Base-by-base conservation (phyloP, 1,284 basidiomycete genomes). In the Pisolithus thermaeus region DNA sequence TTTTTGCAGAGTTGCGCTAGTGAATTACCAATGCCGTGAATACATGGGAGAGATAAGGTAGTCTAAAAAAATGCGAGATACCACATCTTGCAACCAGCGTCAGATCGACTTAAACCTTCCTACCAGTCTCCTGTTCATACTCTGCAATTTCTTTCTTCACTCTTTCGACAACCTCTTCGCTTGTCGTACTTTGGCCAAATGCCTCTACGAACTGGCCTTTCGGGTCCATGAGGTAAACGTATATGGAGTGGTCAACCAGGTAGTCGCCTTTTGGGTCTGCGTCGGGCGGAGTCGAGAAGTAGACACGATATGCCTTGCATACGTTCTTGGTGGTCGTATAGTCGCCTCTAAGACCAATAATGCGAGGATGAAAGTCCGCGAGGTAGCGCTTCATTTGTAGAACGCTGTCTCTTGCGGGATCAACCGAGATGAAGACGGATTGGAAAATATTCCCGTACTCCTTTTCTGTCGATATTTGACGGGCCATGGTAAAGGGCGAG, bases 221-320 rank as follows among this genome's bases (percentile, higher is more conserved):
- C 1, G 97, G 96, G 65, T 98, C 94, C 94, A 99, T 97, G 35
- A 99, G 80, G 71, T 99, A 99, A 66, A 99, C 92, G 69, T 95
- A 98, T 67, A 97, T 97, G 48, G 87, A 87, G 71, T 97, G 94
- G 70, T 97, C 94, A 30, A 99, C 96, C 48, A 99, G 81, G 68
- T 99, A 99, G 74, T 99, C 96, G 47, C 83, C 84, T 18, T 76
- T 81, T 0, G 95, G 83, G 62, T 90, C 83, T 6, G 95, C 92
- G 61, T 90, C 76, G 3, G 93, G 93, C 3, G 96, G 97, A 5
- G 96, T 98, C 18, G 92, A 95, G 75, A 99, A 99, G 73, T 99
- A 99, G 36, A 99, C 96, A 30, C 97, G 86, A 71, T 96, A 99
- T 36, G 87, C 84, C 71, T 95, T 97, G 79, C 96, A 98, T 12